Evolutionary conservation across 1,284 basidiomycete species (phyloP), one percentile per base, ranked within the genome.

Genomic region (Trametes pubescens): DNA sequence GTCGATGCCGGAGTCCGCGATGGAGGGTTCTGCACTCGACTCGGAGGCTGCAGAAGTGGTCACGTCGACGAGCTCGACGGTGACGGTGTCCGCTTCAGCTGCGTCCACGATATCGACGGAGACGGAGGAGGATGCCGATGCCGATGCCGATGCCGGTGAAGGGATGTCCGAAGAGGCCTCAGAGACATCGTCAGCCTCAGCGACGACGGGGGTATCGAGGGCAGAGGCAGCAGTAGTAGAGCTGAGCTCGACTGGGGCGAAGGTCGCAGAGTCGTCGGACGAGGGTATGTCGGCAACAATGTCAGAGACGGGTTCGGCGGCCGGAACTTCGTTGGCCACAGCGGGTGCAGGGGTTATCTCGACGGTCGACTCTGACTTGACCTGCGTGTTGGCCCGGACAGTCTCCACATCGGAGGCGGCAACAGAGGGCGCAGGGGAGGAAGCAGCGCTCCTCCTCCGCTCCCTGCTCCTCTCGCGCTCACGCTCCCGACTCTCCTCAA

Each of bases 401-500:
- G 24, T 59, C 26, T 55, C 55, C 29, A 43, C 37, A 11, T 26
- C 57, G 11, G 64, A 40, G 6, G 40, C 2, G 6, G 21, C 4
- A 6, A 34, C 43, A n/a, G 53, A 40, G 11, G 56, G 46, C 16
- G 58, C 60, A 3, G 46, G 51, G 18, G 57, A 49, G 13, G 53
- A n/a, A 9, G 57, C 52, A 10, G 51, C 46, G 54, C 59, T 64
- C 13, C 64, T 57, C 5, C 57, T 56, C 18, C 66, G 43, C 52
- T 65, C 66, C 44, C 57, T 14, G 40, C 65, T 64, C 54, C 62
- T 51, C 60, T 66, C 64, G 22, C 64, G 59, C 53, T 64, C 66
- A 47, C 73, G 53, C 69, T 70, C 71, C 66, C 35, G 69, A 68
- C 70, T 81, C 78, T 68, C 79, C 65, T 73, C 73, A 10, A 78